A percentile compares a stretch with the other conserved stretches of the same genome.
These are phyloP conservation scores for Clarireedia sp. DNA, from an alignment of 2,329 filamentous ascomycete species.

Conservation along the genomic window DNA sequence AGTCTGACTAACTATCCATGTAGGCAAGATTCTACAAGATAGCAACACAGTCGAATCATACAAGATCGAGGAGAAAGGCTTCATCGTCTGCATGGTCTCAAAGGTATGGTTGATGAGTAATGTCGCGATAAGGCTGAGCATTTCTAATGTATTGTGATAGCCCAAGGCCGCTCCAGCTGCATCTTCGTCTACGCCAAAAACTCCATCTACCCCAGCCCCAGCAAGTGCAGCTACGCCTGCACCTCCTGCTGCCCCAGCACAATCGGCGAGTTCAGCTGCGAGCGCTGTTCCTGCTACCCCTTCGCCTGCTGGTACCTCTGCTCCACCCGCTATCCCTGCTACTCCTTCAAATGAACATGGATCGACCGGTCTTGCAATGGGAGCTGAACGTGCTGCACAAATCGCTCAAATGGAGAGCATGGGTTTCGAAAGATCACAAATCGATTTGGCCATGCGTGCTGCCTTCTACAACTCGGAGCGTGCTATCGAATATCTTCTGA, in stretches of 20 bases:
- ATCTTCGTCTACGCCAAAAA: constrained; percentile 45
- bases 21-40: constrained; percentile 98
- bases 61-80: constrained; percentile 99
- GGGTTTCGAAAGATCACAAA: constrained; percentile 84
- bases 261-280: constrained; percentile 41
- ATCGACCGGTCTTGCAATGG: constrained; percentile 75
- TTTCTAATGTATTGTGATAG: constrained; percentile 34
- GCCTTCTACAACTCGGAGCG: constrained; percentile 96
- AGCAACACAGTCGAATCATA: constrained; percentile 93
- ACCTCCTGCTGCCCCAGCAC: constrained; percentile 55
- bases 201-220: constrained; percentile 57
- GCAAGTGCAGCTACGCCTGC: constrained; percentile 47
- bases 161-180: constrained; percentile 56
- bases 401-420: constrained; percentile 94
- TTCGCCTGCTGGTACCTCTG: constrained; percentile 36
- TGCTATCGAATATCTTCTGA: constrained; percentile 92
- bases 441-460: constrained; percentile 89
- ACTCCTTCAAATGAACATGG: constrained; percentile 49
- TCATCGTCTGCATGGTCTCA: constrained; percentile 96
- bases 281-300: constrained; percentile 43
- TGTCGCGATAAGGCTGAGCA: too few species aligned
- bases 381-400: constrained; percentile 70
- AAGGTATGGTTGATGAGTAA: constrained; percentile 54
- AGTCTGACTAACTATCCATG: constrained; percentile 23
- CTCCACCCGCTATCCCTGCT: constrained; percentile 43